A percentile compares a stretch with the other conserved stretches of the same genome.
These are phyloP conservation scores for Anastatica hierochuntica DNA, from an alignment of 345 rosid species.

Conservation along the genomic window DNA sequence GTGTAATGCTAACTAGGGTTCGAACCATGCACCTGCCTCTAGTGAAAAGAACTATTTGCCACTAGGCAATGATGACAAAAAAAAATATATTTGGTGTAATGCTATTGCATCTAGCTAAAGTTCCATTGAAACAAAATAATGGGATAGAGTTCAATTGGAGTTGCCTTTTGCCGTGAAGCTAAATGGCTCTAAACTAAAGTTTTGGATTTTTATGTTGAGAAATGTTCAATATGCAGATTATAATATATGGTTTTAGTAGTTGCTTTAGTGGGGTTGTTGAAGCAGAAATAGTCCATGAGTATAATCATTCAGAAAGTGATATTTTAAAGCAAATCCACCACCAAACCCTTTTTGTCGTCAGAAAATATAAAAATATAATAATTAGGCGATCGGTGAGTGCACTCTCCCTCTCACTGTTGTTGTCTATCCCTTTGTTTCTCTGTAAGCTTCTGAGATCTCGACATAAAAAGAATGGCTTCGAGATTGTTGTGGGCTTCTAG, in stretches of 20 bases:
- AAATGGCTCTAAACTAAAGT: too few relatives aligned
- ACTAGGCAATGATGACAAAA: too few relatives aligned
- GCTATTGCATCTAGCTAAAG: too few relatives aligned
- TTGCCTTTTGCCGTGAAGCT: too few relatives aligned
- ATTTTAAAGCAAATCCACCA: constrained; percentile 7
- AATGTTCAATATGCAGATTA: too few relatives aligned
- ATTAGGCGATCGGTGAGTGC: constrained; percentile 19
- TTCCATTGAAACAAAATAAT: too few relatives aligned
- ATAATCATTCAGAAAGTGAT: constrained; percentile 6
- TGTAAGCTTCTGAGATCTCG: constrained; percentile 15
- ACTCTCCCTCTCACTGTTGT: background rate
- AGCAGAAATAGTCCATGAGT: constrained; percentile 3
- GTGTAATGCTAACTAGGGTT: too few relatives aligned
- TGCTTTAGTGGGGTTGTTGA: constrained; percentile 13
- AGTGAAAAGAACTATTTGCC: too few relatives aligned
- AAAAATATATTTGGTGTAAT: too few relatives aligned
- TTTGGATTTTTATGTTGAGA: too few relatives aligned
- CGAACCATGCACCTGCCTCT: too few relatives aligned
- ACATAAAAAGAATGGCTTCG: constrained; percentile 49
- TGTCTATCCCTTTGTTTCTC: background rate
- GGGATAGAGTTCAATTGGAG: too few relatives aligned
- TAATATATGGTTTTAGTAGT: constrained; percentile 3
- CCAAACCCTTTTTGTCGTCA: constrained; percentile 27
- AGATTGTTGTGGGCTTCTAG: constrained; percentile 80
- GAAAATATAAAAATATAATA: constrained; percentile 12